These are phyloP conservation scores for Solanum corneliomulleri DNA, from an alignment of 257 asterid genomes.

Conservation along the genomic window DNA sequence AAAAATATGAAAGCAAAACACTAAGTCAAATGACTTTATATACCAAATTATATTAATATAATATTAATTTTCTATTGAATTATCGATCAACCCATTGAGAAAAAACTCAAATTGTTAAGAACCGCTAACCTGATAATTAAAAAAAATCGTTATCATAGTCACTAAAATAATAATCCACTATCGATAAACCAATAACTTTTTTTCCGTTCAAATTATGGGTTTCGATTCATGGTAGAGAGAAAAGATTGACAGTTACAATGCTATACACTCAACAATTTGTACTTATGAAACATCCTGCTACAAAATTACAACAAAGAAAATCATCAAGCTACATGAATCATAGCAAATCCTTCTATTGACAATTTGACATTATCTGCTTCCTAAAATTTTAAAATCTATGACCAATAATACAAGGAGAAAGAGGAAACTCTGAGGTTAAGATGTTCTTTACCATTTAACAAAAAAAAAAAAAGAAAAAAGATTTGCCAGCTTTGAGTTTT, in stretches of 20 bases:
- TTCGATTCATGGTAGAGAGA: background rate
- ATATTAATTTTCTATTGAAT: no score
- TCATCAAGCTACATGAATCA: no score
- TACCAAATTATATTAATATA: no score
- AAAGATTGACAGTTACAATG: background rate
- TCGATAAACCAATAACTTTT: background rate
- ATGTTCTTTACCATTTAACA: background rate
- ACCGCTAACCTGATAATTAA: background rate
- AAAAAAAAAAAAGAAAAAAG: background rate
- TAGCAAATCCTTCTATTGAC: background rate
- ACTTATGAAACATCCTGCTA: background rate
- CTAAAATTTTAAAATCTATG: background rate
- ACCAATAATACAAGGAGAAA: background rate
- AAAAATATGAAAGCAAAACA: background rate
- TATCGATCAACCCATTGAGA: background rate
- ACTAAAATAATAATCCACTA: no score
- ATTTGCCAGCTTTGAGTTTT: background rate
- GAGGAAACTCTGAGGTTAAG: background rate
- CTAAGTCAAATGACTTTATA: background rate
- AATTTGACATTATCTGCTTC: background rate
- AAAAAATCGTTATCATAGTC: background rate
- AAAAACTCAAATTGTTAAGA: no score
- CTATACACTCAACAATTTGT: background rate
- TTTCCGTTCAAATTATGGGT: no score
- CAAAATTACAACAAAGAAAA: background rate